phyloP scores from a whole-genome alignment of 306 rosid genomes.

The Delonix regia region DNA sequence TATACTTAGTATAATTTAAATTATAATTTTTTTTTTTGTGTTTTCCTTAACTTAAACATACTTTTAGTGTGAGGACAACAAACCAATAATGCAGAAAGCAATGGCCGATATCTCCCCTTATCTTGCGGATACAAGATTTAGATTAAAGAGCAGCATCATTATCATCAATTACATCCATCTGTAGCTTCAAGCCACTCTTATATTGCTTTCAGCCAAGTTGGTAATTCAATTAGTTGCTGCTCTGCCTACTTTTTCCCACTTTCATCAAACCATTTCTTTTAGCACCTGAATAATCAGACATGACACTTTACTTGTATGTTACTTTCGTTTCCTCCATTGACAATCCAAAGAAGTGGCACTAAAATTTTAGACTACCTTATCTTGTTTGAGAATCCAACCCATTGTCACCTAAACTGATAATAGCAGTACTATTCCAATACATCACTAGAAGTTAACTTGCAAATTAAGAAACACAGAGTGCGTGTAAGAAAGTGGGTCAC shows the following conservation, averaged over 20 bases:
- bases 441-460: constrained; percentile 2
- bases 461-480: background rate
- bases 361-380: constrained; percentile 24
- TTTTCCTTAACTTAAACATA: too few species aligned
- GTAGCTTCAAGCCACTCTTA: background rate
- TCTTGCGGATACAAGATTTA: constrained; percentile 12
- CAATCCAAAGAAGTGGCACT: background rate
- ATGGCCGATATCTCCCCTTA: constrained; percentile 34
- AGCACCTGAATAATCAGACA: constrained; percentile 9
- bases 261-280: background rate
- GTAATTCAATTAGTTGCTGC: constrained; percentile 20
- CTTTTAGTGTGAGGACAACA: constrained; percentile 38
- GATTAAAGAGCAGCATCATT: constrained; percentile 36
- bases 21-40: too few species aligned
- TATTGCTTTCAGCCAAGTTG: constrained; percentile 26
- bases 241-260: constrained; percentile 40
- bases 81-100: constrained; percentile 34
- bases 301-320: constrained; percentile 2
- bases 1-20: too few species aligned
- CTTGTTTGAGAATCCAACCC: constrained; percentile 18
- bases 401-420: background rate
- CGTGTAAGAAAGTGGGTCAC: constrained; percentile 1
- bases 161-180: constrained; percentile 16
- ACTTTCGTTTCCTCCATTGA: background rate
- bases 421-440: background rate